Conservation (phyloP, 2,329 filamentous ascomycete species). For the Fusarium stilboides region DNA sequence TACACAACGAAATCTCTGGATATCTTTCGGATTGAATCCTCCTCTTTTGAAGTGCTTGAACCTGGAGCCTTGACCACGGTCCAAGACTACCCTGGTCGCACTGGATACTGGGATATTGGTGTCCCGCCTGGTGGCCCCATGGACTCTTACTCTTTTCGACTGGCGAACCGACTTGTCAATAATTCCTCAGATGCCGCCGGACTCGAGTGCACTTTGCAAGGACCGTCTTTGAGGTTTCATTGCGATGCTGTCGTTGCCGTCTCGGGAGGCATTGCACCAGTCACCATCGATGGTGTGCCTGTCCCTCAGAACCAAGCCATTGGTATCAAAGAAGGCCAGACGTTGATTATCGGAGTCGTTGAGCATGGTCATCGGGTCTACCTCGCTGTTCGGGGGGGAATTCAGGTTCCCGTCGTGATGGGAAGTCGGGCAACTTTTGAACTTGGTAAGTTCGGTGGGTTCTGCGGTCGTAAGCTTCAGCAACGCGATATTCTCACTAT, state of each 20-base stretch:
- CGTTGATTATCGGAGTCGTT: constrained; percentile 46
- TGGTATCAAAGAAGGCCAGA: constrained; percentile 47
- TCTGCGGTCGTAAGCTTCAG: constrained; percentile 53
- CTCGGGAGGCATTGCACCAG: constrained; percentile 49
- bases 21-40: constrained; percentile 48
- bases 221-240: constrained; percentile 56
- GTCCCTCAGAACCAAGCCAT: constrained; percentile 46
- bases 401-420: constrained; percentile 54
- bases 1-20: constrained; percentile 56
- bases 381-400: constrained; percentile 54
- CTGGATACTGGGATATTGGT: constrained; percentile 57
- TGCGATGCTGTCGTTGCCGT: constrained; percentile 53
- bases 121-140: constrained; percentile 61
- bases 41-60: constrained; percentile 56
- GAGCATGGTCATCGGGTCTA: constrained; percentile 55
- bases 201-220: constrained; percentile 55
- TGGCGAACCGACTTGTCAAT: constrained; percentile 56
- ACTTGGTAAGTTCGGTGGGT: constrained; percentile 54
- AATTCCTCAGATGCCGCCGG: constrained; percentile 52
- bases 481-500: constrained; percentile 52
- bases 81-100: constrained; percentile 60
- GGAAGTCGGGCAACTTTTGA: constrained; percentile 54
- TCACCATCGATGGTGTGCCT: constrained; percentile 47
- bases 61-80: constrained; percentile 56
- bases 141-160: constrained; percentile 55